phyloP scores from a whole-genome alignment of 2,329 filamentous ascomycete genomes.

The Tolypocladium tundrense region DNA sequence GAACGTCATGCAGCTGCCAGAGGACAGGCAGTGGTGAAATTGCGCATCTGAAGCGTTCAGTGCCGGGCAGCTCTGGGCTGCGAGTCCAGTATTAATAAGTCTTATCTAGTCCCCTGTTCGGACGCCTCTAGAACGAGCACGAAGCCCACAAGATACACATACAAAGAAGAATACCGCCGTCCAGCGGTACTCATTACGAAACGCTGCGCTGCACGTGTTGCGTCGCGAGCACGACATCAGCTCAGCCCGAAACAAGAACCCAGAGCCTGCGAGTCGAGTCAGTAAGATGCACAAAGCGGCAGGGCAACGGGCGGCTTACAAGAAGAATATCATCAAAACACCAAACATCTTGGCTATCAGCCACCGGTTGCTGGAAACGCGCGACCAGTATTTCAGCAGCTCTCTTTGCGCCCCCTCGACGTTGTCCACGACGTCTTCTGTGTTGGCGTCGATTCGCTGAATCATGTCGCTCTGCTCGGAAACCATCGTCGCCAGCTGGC shows the following conservation, averaged over 20 bases:
- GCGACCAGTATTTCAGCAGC: constrained; percentile 91
- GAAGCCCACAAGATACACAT: neutral
- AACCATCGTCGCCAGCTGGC: constrained; percentile 92
- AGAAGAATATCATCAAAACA: constrained; percentile 89
- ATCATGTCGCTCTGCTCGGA: constrained; percentile 97
- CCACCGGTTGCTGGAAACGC: constrained; percentile 92
- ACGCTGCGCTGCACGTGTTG: neutral
- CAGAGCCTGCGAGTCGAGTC: constrained; percentile 20
- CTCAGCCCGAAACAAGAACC: constrained; percentile 28
- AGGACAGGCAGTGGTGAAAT: neutral
- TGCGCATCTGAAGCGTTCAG: neutral
- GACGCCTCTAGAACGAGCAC: constrained; percentile 2
- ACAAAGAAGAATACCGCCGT: neutral
- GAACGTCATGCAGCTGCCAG: neutral
- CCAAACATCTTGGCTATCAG: constrained; percentile 72
- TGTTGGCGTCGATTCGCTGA: constrained; percentile 92
- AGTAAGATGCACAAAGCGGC: neutral
- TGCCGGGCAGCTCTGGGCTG: neutral
- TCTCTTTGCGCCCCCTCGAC: constrained; percentile 95
- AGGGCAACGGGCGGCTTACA: constrained; percentile 31
- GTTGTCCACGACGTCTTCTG: constrained; percentile 95
- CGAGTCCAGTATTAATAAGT: constrained; percentile 2
- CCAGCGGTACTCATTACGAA: neutral
- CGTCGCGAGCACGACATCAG: neutral
- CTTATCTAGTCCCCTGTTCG: constrained; percentile 3